These are phyloP conservation scores for Fomitiporia mediterranea DNA, from an alignment of 1,284 basidiomycete species.

Conservation along the genomic window DNA sequence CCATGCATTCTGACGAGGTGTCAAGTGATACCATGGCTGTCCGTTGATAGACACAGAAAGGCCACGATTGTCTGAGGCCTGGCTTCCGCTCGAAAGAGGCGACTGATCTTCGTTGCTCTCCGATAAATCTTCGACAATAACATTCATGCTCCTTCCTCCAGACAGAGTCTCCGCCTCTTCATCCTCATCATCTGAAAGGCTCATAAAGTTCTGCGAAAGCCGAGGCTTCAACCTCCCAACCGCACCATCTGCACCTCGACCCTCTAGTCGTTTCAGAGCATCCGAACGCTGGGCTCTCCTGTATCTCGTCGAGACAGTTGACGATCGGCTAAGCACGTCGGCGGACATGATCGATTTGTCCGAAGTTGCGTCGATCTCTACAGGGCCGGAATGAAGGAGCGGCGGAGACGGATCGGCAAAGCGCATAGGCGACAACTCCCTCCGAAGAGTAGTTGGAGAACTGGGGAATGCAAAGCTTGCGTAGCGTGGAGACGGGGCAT, in stretches of 20 bases:
- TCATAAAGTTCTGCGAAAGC: slow-evolving; percentile 26
- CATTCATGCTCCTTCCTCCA: slow-evolving; percentile 6
- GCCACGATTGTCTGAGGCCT: neutral
- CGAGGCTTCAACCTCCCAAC: slow-evolving; percentile 19
- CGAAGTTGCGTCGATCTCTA: slow-evolving; percentile 3
- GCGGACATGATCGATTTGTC: slow-evolving; percentile 1
- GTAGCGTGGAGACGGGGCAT: neutral
- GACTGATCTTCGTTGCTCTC: slow-evolving; percentile 29
- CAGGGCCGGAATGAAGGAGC: slow-evolving; percentile 14
- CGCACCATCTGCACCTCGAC: slow-evolving; percentile 34
- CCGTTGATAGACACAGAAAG: slow-evolving; percentile 16
- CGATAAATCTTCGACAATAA: slow-evolving; percentile 21
- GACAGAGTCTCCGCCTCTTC: slow-evolving; percentile 25
- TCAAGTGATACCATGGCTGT: slow-evolving; percentile 11
- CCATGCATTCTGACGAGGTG: slow-evolving; percentile 14
- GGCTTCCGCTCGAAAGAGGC: slow-evolving; percentile 14
- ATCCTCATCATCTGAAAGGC: slow-evolving; percentile 27
- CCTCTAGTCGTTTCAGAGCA: slow-evolving; percentile 61
- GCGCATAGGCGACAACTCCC: slow-evolving; percentile 18
- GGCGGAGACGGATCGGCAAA: slow-evolving; percentile 18
- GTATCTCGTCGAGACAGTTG: slow-evolving; percentile 23
- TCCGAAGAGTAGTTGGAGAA: slow-evolving; percentile 16
- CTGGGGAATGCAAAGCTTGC: slow-evolving; percentile 8
- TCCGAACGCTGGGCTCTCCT: slow-evolving; percentile 38
- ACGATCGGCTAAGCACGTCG: slow-evolving; percentile 21